Percentiles rank a stretch among this genome's conserved stretches.
Evolutionary conservation across 2,329 filamentous ascomycete species (phyloP).

Genomic region (Ascochyta lentis): DNA sequence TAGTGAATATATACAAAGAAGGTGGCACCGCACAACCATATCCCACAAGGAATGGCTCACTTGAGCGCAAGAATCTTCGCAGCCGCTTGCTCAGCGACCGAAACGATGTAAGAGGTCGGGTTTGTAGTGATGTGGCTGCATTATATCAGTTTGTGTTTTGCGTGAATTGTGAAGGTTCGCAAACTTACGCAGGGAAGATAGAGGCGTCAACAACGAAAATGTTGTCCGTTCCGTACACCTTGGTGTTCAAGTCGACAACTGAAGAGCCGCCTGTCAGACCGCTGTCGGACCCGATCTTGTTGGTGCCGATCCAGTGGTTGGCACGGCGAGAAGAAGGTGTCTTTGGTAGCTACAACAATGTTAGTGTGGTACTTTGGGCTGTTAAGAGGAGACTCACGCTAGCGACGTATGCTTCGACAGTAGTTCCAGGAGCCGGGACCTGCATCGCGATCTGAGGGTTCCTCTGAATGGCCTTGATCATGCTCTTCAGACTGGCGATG

Average conservation of each 20-base stretch:
- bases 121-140: slow-evolving; percentile 46
- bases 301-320: slow-evolving; percentile 62
- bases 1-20: slow-evolving; percentile 16
- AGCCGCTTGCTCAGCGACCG: slow-evolving; percentile 46
- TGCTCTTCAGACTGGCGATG: slow-evolving; percentile 67
- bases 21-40: background rate
- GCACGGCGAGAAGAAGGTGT: slow-evolving; percentile 50
- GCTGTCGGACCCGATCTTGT: slow-evolving; percentile 59
- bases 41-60: background rate
- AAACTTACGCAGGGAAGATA: slow-evolving; percentile 51
- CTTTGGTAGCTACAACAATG: slow-evolving; percentile 36
- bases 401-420: slow-evolving; percentile 64
- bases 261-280: slow-evolving; percentile 52
- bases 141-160: slow-evolving; percentile 18
- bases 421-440: slow-evolving; percentile 58
- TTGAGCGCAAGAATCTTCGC: slow-evolving; percentile 47
- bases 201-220: slow-evolving; percentile 57
- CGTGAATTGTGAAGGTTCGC: background rate
- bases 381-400: slow-evolving; percentile 25
- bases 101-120: slow-evolving; percentile 48
- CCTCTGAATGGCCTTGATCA: slow-evolving; percentile 61
- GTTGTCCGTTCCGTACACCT: slow-evolving; percentile 57
- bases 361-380: slow-evolving; percentile 5
- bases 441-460: slow-evolving; percentile 64
- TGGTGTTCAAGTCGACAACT: slow-evolving; percentile 59